Base-by-base conservation (phyloP, 305 asterid species). In the Rubia balearica region DNA sequence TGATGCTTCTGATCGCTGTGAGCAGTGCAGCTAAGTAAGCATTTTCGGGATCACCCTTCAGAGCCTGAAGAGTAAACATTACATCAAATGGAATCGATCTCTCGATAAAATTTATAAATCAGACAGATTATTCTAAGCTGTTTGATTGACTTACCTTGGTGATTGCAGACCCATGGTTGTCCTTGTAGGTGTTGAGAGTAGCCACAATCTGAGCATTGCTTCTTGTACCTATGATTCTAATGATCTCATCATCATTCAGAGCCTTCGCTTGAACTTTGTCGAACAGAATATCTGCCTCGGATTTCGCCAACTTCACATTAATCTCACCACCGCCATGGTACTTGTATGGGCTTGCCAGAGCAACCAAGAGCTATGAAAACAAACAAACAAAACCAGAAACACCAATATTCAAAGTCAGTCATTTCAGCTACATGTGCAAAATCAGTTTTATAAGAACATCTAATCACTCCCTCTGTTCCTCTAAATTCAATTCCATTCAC, bases 171-270 rank as follows among this genome's bases (percentile, higher is more conserved):
- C 85, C 90, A 73, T 83, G 83, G 43, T 81, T 83, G 76, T 87
- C 91, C 74, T 88, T 91, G 75, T 84, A 89, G 76, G 70, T 81
- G 71, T 91, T 85, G 19, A 91, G 36, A 70, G 95, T 88, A 10
- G 97, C 95, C 22, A 82, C 48, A 55, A 89, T 76, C 70, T 91
- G 97, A 22, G 87, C 76, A 73, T 84, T 87, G 88, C 89, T 84
- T 76, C 97, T 84, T 13, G 97, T 91, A 17, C 80, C 79, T 46
- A 91, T 51, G 71, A 91, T 81, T 60, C 97, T 73, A 7, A 86
- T 61, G 27, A 86, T 74, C 72, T 91, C 96, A 53, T 89, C 97
- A 66, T 88, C 77, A 51, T 70, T 66, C 22, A 80, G 87, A 16
- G 74, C 84, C 76, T 84, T 87, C 0, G 63, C 82, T 33, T 75